Conservation (phyloP, 2,329 filamentous ascomycete species). For the Alternaria sp. region DNA sequence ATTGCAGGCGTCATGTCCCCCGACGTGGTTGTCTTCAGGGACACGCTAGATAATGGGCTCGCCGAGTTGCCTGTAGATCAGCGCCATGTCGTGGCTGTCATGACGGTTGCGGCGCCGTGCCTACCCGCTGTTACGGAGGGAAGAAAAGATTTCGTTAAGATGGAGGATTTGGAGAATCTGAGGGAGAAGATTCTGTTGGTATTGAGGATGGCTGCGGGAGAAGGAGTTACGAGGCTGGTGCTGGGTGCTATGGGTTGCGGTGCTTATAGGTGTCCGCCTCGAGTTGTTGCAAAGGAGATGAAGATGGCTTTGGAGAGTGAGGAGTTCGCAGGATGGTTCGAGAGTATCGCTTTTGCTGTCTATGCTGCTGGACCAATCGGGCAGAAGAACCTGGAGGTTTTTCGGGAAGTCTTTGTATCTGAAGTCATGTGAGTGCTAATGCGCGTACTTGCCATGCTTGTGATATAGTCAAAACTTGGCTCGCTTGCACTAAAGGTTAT, state of each 20-base stretch:
- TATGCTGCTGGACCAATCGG: slow-evolving; percentile 25
- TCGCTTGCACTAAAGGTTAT: neutral
- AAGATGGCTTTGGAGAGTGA: slow-evolving; percentile 22
- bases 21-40: slow-evolving; percentile 30
- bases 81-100: slow-evolving; percentile 25
- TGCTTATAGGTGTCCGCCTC: slow-evolving; percentile 32
- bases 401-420: neutral
- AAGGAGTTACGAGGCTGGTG: slow-evolving; percentile 29
- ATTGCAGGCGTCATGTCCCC: slow-evolving; percentile 33
- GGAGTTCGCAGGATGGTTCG: slow-evolving; percentile 36
- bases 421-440: neutral
- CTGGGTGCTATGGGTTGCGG: slow-evolving; percentile 38
- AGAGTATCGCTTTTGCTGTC: slow-evolving; percentile 28
- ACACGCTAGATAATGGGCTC: slow-evolving; percentile 28
- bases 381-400: slow-evolving; percentile 17
- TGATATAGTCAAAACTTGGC: neutral
- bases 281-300: slow-evolving; percentile 28
- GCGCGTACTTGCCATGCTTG: neutral
- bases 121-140: slow-evolving; percentile 18
- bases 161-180: slow-evolving; percentile 18
- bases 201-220: slow-evolving; percentile 26
- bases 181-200: slow-evolving; percentile 30
- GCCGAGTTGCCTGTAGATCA: slow-evolving; percentile 19
- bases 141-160: slow-evolving; percentile 18
- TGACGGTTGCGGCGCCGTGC: slow-evolving; percentile 33